A percentile compares a stretch with the other conserved stretches of the same genome.
phyloP scores from a whole-genome alignment of 805 yeast species.

The Starmerella gropengiesseri region DNA sequence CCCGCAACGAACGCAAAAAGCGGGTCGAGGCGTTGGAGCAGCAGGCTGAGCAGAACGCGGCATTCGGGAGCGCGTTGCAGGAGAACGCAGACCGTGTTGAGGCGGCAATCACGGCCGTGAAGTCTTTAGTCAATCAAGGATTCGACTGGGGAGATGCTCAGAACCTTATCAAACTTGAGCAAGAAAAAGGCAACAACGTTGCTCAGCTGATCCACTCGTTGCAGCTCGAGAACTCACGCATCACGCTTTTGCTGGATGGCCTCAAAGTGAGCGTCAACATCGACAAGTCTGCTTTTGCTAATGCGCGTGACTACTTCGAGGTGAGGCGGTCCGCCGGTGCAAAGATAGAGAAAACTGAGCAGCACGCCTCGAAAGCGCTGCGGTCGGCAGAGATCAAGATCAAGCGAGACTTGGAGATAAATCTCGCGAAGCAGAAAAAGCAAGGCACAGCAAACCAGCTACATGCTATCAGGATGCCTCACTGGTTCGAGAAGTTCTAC shows the following conservation, averaged over 20 bases:
- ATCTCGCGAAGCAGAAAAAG: conserved; percentile 46
- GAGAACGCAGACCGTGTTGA: conserved; percentile 60
- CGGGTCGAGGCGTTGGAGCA: conserved; percentile 56
- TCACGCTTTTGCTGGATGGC: conserved; percentile 47
- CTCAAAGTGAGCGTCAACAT: conserved; percentile 58
- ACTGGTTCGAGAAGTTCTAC: conserved; percentile 86
- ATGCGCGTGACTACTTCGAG: conserved; percentile 72
- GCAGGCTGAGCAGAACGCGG: conserved; percentile 52
- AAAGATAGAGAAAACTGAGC: conserved; percentile 71
- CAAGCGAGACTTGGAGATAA: conserved; percentile 53
- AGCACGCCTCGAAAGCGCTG: conserved; percentile 65
- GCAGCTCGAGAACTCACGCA: conserved; percentile 56
- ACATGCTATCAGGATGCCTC: conserved; percentile 56
- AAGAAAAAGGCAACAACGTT: conserved; percentile 48
- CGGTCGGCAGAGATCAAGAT: conserved; percentile 74
- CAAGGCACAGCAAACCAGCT: conserved; percentile 32
- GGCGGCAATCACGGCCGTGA: conserved; percentile 57
- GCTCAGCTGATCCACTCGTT: conserved; percentile 58
- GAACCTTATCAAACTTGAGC: conserved; percentile 57
- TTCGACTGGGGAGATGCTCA: conserved; percentile 94
- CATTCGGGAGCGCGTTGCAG: conserved; percentile 65
- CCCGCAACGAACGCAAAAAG: conserved; percentile 57
- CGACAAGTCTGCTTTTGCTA: conserved; percentile 69
- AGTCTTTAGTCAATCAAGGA: conserved; percentile 58
- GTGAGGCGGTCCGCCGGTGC: conserved; percentile 62